phyloP scores from a whole-genome alignment of 2,329 filamentous ascomycete species.

The Colletotrichum siamense region DNA sequence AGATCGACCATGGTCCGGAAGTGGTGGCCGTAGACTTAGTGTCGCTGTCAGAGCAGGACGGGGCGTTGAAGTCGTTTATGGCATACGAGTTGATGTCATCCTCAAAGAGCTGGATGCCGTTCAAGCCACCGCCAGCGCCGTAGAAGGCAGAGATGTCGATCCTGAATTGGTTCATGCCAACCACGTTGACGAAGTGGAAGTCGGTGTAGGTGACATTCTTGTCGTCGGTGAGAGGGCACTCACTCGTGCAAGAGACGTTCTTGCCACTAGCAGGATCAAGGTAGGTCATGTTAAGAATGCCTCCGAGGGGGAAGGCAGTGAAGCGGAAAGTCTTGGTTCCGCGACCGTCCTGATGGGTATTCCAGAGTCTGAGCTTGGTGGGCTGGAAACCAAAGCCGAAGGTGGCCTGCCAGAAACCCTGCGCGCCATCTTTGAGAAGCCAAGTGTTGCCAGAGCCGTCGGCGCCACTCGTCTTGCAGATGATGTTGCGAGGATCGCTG shows the following conservation, averaged over 20 bases:
- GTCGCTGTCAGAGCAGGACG: slow-evolving; percentile 67
- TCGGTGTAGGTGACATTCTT: slow-evolving; percentile 76
- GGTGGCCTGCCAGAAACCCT: slow-evolving; percentile 83
- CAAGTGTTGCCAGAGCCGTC: slow-evolving; percentile 80
- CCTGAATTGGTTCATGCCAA: slow-evolving; percentile 88
- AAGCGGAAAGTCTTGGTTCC: slow-evolving; percentile 90
- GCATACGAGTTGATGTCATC: slow-evolving; percentile 88
- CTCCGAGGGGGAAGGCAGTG: slow-evolving; percentile 82
- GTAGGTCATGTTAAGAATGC: slow-evolving; percentile 96
- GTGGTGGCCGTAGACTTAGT: slow-evolving; percentile 69
- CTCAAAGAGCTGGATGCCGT: slow-evolving; percentile 86
- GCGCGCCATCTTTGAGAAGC: slow-evolving; percentile 75
- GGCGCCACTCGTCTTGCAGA: slow-evolving; percentile 76
- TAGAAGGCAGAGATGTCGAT: slow-evolving; percentile 90
- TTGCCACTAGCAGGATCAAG: slow-evolving; percentile 75
- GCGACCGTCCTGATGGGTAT: slow-evolving; percentile 82
- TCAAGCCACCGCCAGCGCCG: slow-evolving; percentile 81
- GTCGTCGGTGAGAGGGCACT: slow-evolving; percentile 83
- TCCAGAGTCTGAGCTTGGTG: slow-evolving; percentile 86
- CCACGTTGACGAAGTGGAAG: slow-evolving; percentile 85
- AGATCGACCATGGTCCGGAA: slow-evolving; percentile 77
- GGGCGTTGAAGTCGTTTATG: slow-evolving; percentile 87
- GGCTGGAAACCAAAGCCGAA: slow-evolving; percentile 88
- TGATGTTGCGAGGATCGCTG: slow-evolving; percentile 77
- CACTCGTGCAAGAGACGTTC: slow-evolving; percentile 76